A percentile compares a stretch with the other conserved stretches of the same genome.
phyloP scores from a whole-genome alignment of 1,284 basidiomycete species.

The Tetrapyrgos nigripes region DNA sequence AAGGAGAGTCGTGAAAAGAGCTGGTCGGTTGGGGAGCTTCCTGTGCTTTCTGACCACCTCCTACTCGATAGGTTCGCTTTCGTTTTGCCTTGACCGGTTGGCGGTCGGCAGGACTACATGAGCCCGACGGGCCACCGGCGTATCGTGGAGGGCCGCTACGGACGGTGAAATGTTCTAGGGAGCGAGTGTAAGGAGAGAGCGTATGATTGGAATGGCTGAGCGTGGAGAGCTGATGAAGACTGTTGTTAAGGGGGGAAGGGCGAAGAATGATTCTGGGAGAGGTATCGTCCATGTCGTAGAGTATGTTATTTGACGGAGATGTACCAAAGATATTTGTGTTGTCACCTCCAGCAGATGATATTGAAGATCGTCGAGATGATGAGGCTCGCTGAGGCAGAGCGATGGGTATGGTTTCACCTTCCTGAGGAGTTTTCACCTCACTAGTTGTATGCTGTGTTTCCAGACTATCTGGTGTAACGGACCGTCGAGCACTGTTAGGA shows the following conservation, averaged over 20 bases:
- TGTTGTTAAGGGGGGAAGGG: constrained; percentile 68
- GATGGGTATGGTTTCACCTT: constrained; percentile 28
- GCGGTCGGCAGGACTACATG: constrained; percentile 43
- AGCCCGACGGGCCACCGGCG: constrained; percentile 25
- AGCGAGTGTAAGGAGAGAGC: constrained; percentile 88
- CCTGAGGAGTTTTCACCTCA: constrained; percentile 40
- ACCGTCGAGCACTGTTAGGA: constrained; percentile 28
- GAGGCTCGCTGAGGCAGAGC: constrained; percentile 30
- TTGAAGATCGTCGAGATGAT: constrained; percentile 47
- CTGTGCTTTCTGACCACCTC: constrained; percentile 45
- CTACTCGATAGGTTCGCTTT: constrained; percentile 77
- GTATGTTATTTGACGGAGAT: constrained; percentile 44
- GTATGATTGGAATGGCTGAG: constrained; percentile 90
- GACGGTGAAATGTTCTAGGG: constrained; percentile 89
- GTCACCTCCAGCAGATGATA: constrained; percentile 44
- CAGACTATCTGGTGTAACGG: constrained; percentile 48
- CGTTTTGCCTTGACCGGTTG: constrained; percentile 75
- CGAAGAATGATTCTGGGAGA: constrained; percentile 74
- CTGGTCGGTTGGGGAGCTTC: constrained; percentile 17
- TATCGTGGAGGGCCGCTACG: constrained; percentile 77
- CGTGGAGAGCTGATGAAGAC: constrained; percentile 83
- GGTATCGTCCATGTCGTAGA: constrained; percentile 29
- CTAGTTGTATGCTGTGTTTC: constrained; percentile 46
- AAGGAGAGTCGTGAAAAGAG: constrained; percentile 5
- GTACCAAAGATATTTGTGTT: constrained; percentile 35